Conservation (phyloP, 2,329 filamentous ascomycete genomes). For the Aspergillus latus region DNA sequence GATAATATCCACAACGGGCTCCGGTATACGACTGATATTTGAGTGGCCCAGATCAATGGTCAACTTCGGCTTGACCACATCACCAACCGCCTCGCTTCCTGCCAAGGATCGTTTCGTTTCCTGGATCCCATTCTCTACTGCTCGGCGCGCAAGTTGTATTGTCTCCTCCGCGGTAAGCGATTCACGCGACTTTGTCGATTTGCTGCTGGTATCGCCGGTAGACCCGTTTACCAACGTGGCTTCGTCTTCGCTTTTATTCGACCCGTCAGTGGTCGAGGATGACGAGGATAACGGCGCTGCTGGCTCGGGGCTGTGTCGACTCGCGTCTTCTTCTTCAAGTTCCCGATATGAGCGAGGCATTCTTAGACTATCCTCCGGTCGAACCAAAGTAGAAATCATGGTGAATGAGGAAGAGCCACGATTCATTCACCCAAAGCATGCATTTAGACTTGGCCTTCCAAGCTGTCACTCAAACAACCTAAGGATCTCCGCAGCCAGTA, state of each 20-base stretch:
- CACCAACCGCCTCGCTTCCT: constrained; percentile 46
- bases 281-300: constrained; percentile 24
- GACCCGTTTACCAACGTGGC: constrained; percentile 27
- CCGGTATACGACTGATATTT: constrained; percentile 49
- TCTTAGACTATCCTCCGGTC: constrained; percentile 39
- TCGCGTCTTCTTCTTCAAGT: constrained; percentile 34
- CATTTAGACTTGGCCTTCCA: constrained; percentile 5
- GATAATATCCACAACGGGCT: constrained; percentile 52
- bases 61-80: constrained; percentile 50
- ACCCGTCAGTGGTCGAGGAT: constrained; percentile 29
- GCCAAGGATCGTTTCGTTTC: constrained; percentile 50
- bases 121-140: constrained; percentile 49
- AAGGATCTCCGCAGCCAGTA: constrained; percentile 14
- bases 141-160: constrained; percentile 45
- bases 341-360: constrained; percentile 35
- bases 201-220: constrained; percentile 25
- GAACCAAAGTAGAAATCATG: constrained; percentile 39
- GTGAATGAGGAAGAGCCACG: constrained; percentile 6
- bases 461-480: constrained; percentile 20
- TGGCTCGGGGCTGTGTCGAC: constrained; percentile 30
- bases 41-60: constrained; percentile 54
- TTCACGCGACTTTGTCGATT: constrained; percentile 23
- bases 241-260: constrained; percentile 32
- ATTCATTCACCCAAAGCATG: constrained; percentile 2
- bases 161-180: constrained; percentile 45